These are phyloP conservation scores for Malassezia furfur DNA, from an alignment of 1,284 basidiomycete species.

Conservation along the genomic window DNA sequence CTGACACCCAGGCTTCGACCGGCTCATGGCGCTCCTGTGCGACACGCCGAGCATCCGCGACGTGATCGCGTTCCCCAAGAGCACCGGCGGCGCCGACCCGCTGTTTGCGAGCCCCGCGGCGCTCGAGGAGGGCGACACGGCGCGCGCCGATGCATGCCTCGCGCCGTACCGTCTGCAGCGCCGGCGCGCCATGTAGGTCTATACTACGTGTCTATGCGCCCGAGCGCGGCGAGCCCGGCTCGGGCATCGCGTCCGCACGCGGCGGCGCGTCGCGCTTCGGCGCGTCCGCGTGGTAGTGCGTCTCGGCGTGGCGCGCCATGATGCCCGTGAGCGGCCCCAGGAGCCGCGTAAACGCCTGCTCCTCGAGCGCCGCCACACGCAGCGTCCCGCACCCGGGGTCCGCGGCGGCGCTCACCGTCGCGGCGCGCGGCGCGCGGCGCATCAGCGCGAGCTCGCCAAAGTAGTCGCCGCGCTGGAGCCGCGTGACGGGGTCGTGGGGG, in stretches of 20 bases:
- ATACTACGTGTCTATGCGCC: not conserved
- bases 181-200: not conserved
- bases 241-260: not conserved
- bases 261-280: not conserved
- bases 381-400: conserved; percentile 40
- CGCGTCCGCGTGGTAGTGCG: conserved; percentile 34
- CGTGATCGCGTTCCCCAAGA: conserved; percentile 93
- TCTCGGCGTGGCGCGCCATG: conserved; percentile 67
- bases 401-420: conserved; percentile 75
- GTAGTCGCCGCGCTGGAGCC: conserved; percentile 81
- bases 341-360: conserved; percentile 83
- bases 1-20: conserved; percentile 59
- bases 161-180: conserved; percentile 1
- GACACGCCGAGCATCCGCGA: conserved; percentile 74
- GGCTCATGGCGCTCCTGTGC: conserved; percentile 79
- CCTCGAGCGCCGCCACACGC: conserved; percentile 76
- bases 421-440: conserved; percentile 75
- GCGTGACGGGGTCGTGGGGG: conserved; percentile 55
- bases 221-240: conserved; percentile 4
- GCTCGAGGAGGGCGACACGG: conserved; percentile 4
- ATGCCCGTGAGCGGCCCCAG: conserved; percentile 80
- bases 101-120: conserved; percentile 76
- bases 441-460: conserved; percentile 86
- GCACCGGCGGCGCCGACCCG: conserved; percentile 68
- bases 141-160: not conserved